Conservation (phyloP, 805 yeast species). For the Schwanniomyces occidentalis region DNA sequence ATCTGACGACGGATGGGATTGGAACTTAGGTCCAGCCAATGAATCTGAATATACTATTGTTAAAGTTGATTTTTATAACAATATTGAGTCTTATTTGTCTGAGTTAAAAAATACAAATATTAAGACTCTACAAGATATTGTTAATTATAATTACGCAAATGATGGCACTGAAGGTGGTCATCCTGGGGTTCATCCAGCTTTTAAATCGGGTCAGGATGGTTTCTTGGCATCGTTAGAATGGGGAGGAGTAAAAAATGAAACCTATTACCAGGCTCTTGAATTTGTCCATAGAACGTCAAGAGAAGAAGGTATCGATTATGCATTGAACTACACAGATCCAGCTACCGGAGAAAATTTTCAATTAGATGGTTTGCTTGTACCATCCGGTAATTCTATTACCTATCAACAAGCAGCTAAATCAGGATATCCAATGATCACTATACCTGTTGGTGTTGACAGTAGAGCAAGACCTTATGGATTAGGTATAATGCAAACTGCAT, state of each 20-base stretch:
- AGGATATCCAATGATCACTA: constrained; percentile 26
- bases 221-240: constrained; percentile 23
- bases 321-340: constrained; percentile 25
- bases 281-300: constrained; percentile 25
- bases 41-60: constrained; percentile 30
- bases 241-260: constrained; percentile 24
- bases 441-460: constrained; percentile 20
- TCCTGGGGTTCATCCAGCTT: constrained; percentile 20
- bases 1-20: constrained; percentile 27
- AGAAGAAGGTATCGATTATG: constrained; percentile 30
- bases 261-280: constrained; percentile 27
- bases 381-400: constrained; percentile 17
- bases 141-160: constrained; percentile 19
- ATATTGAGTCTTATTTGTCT: constrained; percentile 20
- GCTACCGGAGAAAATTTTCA: constrained; percentile 20
- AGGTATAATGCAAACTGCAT: constrained; percentile 27
- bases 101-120: constrained; percentile 23
- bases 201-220: constrained; percentile 27
- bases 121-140: constrained; percentile 22
- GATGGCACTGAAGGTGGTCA: constrained; percentile 26
- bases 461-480: constrained; percentile 26
- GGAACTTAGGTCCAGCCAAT: constrained; percentile 24
- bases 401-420: constrained; percentile 31
- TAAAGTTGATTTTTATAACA: constrained; percentile 26
- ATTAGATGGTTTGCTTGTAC: constrained; percentile 14